These are phyloP conservation scores for Gossypium rotundifolium DNA, from an alignment of 345 rosid genomes.

Conservation along the genomic window DNA sequence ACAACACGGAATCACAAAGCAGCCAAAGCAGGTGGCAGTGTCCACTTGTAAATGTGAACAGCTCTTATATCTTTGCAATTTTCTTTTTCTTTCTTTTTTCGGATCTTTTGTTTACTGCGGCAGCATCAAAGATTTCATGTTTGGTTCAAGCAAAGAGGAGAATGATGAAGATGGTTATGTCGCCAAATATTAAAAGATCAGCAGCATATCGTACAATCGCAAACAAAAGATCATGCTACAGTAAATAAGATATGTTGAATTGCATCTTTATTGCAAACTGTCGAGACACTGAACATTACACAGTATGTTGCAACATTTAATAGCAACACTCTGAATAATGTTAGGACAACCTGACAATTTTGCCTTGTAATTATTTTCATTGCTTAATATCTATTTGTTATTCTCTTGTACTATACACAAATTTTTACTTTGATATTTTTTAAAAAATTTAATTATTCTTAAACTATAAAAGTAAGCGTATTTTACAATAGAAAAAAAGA, in stretches of 20 bases:
- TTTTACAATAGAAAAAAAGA: too few relatives aligned
- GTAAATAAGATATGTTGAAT: background rate
- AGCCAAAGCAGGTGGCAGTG: background rate
- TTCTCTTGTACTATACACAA: too few relatives aligned
- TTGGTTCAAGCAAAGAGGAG: slow-evolving; percentile 12
- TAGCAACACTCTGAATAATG: too few relatives aligned
- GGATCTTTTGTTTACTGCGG: slow-evolving; percentile 87
- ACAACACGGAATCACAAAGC: background rate
- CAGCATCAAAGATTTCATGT: slow-evolving; percentile 83
- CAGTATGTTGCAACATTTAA: too few relatives aligned
- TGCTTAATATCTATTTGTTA: too few relatives aligned
- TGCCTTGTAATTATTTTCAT: too few relatives aligned
- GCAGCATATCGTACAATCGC: background rate
- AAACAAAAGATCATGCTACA: background rate
- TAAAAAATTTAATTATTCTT: too few relatives aligned
- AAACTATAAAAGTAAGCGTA: too few relatives aligned
- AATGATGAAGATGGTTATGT: background rate
- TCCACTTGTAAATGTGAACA: background rate
- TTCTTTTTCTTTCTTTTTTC: slow-evolving; percentile 88
- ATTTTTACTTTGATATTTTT: too few relatives aligned
- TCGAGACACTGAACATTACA: too few relatives aligned
- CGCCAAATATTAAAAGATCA: background rate
- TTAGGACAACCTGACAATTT: too few relatives aligned
- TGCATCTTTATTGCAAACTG: background rate
- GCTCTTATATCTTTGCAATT: slow-evolving; percentile 61